Evolutionary conservation across 805 yeast genomes (phyloP), one percentile per base, ranked within the genome.

Genomic region (Saccharomyces mikatae): DNA sequence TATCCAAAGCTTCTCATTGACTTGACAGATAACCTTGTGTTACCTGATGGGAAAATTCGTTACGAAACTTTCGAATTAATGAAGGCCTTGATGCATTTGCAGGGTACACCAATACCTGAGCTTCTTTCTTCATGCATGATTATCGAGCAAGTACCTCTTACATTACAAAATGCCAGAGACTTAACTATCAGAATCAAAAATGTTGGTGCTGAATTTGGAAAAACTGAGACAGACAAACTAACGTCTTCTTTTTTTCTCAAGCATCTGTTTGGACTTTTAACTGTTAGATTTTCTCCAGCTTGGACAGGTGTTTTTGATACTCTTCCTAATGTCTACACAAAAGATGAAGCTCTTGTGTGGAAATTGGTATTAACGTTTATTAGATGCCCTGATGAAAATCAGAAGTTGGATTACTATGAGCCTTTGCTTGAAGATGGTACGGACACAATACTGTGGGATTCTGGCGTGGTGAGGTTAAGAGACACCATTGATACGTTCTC

Each of bases 271-370:
- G 98, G 98, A 32, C 76, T 87, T 56, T 70, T 91, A 47, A 76
- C 89, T 3, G 83, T 83, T 32, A 80, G 81, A 55, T 89, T 92
- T 61, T 86, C 89, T 54, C 98, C 98, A 0, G 77, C 86, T 13
- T 90, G 96, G 96, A 78, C 80, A 21, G 89, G 86, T 4, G 86
- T 87, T 1, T 71, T 76, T 52, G 92, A 85, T 56, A 77, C 79
- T 3, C 63, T 88, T 4, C 80, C 83, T 1, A 63, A 68, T 3
- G 68, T 85, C 9, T 69, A 75, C 13, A 71, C 66, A 17, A 76
- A 75, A 58, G 65, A 72, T 51, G 74, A 76, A 17, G 70, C 68
- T 0, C 50, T 73, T 11, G 72, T 87, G 0, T 89, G 96, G 95
- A 65, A 74, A 0, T 62, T 80, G 21, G 71, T 82, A 0, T 67